These are phyloP conservation scores for Cicer chorassanicum DNA, from an alignment of 306 rosid species.

Conservation along the genomic window DNA sequence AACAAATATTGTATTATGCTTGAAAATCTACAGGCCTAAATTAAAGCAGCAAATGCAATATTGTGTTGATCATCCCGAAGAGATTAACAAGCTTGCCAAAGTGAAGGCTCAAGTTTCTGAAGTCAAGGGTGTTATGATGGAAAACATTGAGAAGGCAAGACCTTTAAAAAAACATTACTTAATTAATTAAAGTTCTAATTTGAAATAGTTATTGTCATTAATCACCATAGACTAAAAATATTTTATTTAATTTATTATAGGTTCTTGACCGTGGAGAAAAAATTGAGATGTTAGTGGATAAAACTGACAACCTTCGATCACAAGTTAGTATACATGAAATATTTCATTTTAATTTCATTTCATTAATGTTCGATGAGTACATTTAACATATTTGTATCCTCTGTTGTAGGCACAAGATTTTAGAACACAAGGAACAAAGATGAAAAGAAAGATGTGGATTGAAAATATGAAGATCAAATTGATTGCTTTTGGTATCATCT, in stretches of 20 bases:
- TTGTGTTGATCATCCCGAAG: slow-evolving; percentile 93
- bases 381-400: background rate
- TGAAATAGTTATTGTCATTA: background rate
- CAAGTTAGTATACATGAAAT: slow-evolving; percentile 58
- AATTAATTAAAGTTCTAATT: background rate
- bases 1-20: background rate
- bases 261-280: slow-evolving; percentile 99
- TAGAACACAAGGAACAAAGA: slow-evolving; percentile 69
- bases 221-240: background rate
- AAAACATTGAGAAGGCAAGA: slow-evolving; percentile 87
- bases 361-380: background rate
- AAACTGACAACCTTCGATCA: slow-evolving; percentile 95
- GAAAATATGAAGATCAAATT: slow-evolving; percentile 92
- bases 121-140: slow-evolving; percentile 99
- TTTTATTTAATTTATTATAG: slow-evolving; percentile 48
- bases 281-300: slow-evolving; percentile 90
- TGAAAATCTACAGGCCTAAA: slow-evolving; percentile 59
- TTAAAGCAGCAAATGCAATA: slow-evolving; percentile 96
- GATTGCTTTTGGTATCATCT: slow-evolving; percentile 64
- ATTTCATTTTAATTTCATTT: background rate
- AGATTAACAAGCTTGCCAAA: slow-evolving; percentile 93
- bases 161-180: background rate
- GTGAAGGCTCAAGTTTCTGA: slow-evolving; percentile 98
- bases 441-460: slow-evolving; percentile 93
- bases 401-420: slow-evolving; percentile 84